Base-by-base conservation (phyloP, 495 filamentous ascomycete genomes). In the Hypoxylon perforatum region DNA sequence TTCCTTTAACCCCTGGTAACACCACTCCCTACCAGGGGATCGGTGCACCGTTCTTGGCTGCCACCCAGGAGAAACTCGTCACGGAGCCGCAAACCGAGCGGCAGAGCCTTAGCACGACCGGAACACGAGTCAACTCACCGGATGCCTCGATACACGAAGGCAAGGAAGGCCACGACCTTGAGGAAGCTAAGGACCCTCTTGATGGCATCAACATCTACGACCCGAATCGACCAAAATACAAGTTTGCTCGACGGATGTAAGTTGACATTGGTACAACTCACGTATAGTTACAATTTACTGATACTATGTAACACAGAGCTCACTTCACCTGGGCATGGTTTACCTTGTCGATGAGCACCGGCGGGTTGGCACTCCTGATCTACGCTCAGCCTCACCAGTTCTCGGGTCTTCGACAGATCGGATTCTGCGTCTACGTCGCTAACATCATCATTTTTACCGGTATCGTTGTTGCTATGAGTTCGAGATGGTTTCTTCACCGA, bases 291-390 rank as follows among this genome's bases (percentile, higher is more conserved):
- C 22, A 45, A 18, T 25, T 33, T 22, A 25, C 47, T 60, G 15
- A 60, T 17, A 23, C 36, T 10, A 22, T 15, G 18, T 36, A 9
- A 28, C 12, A 18, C 42, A 65, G 62, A 60, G 51, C 57, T 56
- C 88, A 90, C 67, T 89, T 90, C 64, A 90, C 88, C n/a, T 90
- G 87, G 84, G 87, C 87, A 18, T 90, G 86, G 86, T 91, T 87
- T 67, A 88, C 85, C 21, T 69, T 86, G n/a, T 54, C 71, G 10
- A 90, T 90, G 87, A 86, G 85, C 42, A 88, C 85, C 2, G 85
- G 86, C n/a, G 88, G 87, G 5, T 70, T 91, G 4, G 84, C 89
- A 14, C 78, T 90, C 33, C 73, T 89, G 36, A 78, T 91, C 22
- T 81, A 77, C 41, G 77, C 77, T 45, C 83, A 85, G n/a, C 89